Evolutionary conservation across 2,329 filamentous ascomycete species (phyloP).

Genomic region (Aspergillus sp.): DNA sequence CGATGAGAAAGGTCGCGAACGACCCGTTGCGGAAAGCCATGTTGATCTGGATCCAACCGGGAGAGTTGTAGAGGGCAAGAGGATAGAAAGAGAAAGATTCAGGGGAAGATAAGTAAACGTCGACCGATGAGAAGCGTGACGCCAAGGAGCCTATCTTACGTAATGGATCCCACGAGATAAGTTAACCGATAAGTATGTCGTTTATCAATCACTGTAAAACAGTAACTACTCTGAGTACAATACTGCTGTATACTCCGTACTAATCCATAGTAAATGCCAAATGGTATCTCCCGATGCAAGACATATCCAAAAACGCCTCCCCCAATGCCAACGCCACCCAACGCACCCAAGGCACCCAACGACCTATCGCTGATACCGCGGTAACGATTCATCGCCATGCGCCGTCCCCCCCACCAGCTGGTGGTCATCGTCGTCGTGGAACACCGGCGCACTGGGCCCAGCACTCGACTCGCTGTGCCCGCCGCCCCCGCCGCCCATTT

Average conservation of each 20-base stretch:
- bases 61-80: not conserved
- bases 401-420: constrained; percentile 40
- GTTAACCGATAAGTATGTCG: not conserved
- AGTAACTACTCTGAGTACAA: too few species aligned
- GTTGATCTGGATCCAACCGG: not conserved
- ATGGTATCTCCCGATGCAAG: constrained; percentile 36
- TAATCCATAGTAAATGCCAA: constrained; percentile 7
- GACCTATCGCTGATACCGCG: constrained; percentile 43
- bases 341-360: too few species aligned
- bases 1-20: constrained; percentile 95
- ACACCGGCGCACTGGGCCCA: constrained; percentile 57
- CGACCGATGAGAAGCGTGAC: not conserved
- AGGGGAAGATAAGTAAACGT: not conserved
- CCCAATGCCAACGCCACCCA: constrained; percentile 7
- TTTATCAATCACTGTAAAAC: too few species aligned
- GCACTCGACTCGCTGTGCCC: constrained; percentile 11
- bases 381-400: constrained; percentile 41
- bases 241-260: too few species aligned
- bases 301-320: constrained; percentile 17
- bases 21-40: constrained; percentile 53
- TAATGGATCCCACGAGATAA: not conserved
- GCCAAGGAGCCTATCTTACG: not conserved
- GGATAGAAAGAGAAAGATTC: constrained; percentile 3
- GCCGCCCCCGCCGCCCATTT: constrained; percentile 8
- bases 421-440: constrained; percentile 60